Conservation (phyloP, 1,284 basidiomycete species). For the Wolfiporia cocos region DNA sequence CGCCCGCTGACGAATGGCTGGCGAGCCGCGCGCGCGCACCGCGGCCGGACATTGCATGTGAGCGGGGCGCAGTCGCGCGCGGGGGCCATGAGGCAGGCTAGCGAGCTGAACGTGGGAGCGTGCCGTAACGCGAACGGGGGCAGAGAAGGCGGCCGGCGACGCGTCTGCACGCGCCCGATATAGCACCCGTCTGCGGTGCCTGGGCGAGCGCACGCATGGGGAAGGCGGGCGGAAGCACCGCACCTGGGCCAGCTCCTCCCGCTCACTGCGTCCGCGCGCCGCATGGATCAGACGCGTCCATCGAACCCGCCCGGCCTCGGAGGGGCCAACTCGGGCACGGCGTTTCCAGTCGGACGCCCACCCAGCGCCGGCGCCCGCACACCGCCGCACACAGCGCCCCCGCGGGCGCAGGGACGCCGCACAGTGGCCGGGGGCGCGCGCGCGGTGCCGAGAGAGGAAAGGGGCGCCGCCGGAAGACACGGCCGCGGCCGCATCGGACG, state of each 20-base stretch:
- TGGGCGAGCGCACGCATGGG: conserved; percentile 3
- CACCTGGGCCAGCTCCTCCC: too few species aligned
- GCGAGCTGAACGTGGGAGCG: neutral
- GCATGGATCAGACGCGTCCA: conserved; percentile 22
- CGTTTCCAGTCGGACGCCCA: neutral
- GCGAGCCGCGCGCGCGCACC: too few species aligned
- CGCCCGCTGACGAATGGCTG: too few species aligned
- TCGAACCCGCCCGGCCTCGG: conserved; percentile 12
- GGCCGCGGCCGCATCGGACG: conserved; percentile 12
- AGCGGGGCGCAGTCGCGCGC: neutral
- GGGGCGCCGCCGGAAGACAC: conserved; percentile 13
- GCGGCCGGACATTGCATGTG: neutral
- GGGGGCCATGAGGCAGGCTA: conserved; percentile 1
- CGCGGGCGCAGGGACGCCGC: too few species aligned
- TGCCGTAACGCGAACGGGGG: neutral
- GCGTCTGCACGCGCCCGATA: conserved; percentile 1
- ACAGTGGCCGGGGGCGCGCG: conserved; percentile 2
- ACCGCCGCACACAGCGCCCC: too few species aligned
- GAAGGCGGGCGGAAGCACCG: too few species aligned
- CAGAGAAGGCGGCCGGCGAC: neutral
- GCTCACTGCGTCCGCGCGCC: conserved; percentile 13
- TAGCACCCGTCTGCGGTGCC: neutral
- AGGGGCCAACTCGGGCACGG: conserved; percentile 4
- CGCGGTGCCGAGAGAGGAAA: conserved; percentile 6
- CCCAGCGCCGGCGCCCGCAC: too few species aligned